A percentile compares a stretch with the other conserved stretches of the same genome.
These are phyloP conservation scores for Exophiala lecanii-corni DNA, from an alignment of 2,329 filamentous ascomycete genomes.

Conservation along the genomic window DNA sequence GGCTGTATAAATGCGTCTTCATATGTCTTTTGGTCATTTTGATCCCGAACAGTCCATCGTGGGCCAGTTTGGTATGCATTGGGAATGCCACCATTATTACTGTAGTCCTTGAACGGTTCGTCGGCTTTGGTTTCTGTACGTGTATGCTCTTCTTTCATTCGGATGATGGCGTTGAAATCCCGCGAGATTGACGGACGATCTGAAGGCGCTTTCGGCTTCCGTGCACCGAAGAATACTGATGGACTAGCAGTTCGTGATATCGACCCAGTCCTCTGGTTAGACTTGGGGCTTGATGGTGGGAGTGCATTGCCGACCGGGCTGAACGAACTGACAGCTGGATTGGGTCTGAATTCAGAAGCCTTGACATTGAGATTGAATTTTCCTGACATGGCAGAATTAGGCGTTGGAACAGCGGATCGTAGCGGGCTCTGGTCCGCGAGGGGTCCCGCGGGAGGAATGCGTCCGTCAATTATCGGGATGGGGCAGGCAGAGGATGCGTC, in stretches of 20 bases:
- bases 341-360: conserved; percentile 77
- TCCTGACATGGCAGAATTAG: conserved; percentile 48
- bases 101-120: conserved; percentile 57
- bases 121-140: conserved; percentile 28
- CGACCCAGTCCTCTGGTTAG: conserved; percentile 50
- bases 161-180: conserved; percentile 61
- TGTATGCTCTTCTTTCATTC: conserved; percentile 63
- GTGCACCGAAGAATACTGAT: conserved; percentile 59
- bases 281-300: conserved; percentile 66
- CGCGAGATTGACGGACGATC: conserved; percentile 52
- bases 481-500: conserved; percentile 42
- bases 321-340: conserved; percentile 73
- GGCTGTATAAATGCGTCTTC: conserved; percentile 72
- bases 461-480: conserved; percentile 60
- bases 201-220: conserved; percentile 62
- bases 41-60: conserved; percentile 71
- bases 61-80: conserved; percentile 79
- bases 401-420: conserved; percentile 47
- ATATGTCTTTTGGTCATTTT: conserved; percentile 73
- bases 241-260: conserved; percentile 46
- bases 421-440: conserved; percentile 50
- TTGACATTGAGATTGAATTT: conserved; percentile 52
- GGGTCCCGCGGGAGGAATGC: conserved; percentile 70
- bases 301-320: conserved; percentile 62
- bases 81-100: conserved; percentile 75